Base-by-base conservation (phyloP, 1,284 basidiomycete genomes). In the Ceratobasidium sp. region DNA sequence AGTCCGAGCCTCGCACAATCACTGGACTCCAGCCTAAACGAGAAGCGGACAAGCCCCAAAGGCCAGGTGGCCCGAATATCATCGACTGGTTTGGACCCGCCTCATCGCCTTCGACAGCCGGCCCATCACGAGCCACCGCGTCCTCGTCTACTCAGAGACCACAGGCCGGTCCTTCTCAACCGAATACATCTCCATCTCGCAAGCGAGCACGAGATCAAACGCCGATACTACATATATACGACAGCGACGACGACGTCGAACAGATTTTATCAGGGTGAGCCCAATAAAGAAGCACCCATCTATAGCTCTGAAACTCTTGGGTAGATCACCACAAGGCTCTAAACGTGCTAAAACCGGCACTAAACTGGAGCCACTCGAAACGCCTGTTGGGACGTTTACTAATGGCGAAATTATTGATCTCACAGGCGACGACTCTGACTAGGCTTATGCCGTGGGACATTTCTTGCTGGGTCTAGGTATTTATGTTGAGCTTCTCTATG, bases 381-480 rank as follows among this genome's bases (percentile, higher is more conserved):
- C 16, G 16, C 64, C 64, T 16, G 3, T 39, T 9, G 52, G 64
- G 18, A 39, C 50, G 3, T 67, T 67, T 55, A 39, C 34, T 18
- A 30, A 55, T 26, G 64, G 64, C 21, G 64, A 67, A 45, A 52
- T 67, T 10, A 67, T 67, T 55, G 64, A 67, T 30, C 50, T 67
- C 9, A 67, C 64, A 14, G 64, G 64, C 10, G 64, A 67, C 36
- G 64, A 67, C 36, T 67, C 43, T n/a, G 59, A 61, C 59, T 61
- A 46, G 36, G n/a, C 39, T 12, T 48, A 46, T 34, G 39, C 18
- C 1, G 6, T 28, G 21, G 28, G 6, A 46, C 26, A 26, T 61
- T 61, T 46, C 41, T 32, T 3, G 23, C 18, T 61, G 59, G 59
- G 39, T 43, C 41, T 61, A 26, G 28, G 43, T 61, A 61, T 61